Evolutionary conservation across 352 stramenopile genomes (phyloP).

Genomic region (Pythium biforme): DNA sequence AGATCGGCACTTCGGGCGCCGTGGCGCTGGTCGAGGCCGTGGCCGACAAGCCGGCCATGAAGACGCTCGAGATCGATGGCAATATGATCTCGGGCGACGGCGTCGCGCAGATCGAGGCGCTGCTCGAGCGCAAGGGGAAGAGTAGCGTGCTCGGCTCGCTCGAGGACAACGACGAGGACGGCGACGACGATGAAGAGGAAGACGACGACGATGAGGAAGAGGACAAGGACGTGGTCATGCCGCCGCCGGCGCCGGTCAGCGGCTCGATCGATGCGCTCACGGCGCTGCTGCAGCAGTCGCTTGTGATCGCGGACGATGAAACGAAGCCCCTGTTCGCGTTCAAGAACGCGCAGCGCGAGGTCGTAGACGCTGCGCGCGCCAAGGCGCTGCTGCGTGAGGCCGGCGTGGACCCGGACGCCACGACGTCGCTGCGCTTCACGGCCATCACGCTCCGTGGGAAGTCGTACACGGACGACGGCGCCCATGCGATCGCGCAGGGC

Average conservation of each 20-base stretch:
- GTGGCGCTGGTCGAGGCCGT: slow-evolving; percentile 71
- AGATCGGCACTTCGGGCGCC: slow-evolving; percentile 88
- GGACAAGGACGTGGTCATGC: slow-evolving; percentile 30
- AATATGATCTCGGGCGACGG: slow-evolving; percentile 79
- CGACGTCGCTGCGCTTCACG: slow-evolving; percentile 44
- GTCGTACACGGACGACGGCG: slow-evolving; percentile 73
- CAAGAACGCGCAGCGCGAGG: slow-evolving; percentile 55
- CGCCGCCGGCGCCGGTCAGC: slow-evolving; percentile 20
- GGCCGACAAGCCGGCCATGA: slow-evolving; percentile 50
- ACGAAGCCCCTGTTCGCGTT: slow-evolving; percentile 43
- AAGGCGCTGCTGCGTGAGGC: slow-evolving; percentile 42
- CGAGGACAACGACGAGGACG: slow-evolving; percentile 85
- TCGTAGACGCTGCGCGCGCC: slow-evolving; percentile 63
- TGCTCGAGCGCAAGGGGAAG: slow-evolving; percentile 55
- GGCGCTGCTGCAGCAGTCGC: slow-evolving; percentile 42
- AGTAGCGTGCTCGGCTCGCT: slow-evolving; percentile 59
- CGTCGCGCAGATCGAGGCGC: slow-evolving; percentile 48
- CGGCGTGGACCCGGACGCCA: slow-evolving; percentile 37
- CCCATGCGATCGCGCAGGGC: slow-evolving; percentile 46
- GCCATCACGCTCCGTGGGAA: slow-evolving; percentile 70
- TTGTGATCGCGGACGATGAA: slow-evolving; percentile 33
- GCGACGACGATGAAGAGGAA: slow-evolving; percentile 58
- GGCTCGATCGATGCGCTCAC: slow-evolving; percentile 46
- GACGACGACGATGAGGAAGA: slow-evolving; percentile 44
- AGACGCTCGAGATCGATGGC: slow-evolving; percentile 69